phyloP scores from a whole-genome alignment of 352 stramenopile genomes.

The Phytophthora citricola region DNA sequence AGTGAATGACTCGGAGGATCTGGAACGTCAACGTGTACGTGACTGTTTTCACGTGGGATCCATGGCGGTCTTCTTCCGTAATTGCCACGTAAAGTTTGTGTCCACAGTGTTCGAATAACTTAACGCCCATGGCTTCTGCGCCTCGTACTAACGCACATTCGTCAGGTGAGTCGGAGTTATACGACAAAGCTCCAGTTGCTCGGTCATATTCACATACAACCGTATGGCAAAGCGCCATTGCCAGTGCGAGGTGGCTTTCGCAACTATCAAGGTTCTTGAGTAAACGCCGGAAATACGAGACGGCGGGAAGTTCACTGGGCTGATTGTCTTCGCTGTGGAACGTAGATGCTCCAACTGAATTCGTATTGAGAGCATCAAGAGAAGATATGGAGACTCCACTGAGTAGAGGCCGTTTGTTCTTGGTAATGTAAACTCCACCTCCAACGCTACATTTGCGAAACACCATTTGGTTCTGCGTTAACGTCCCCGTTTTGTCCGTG shows the following conservation, averaged over 20 bases:
- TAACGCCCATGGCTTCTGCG: conserved; percentile 78
- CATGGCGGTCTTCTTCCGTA: conserved; percentile 65
- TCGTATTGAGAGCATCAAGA: conserved; percentile 25
- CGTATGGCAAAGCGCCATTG: conserved; percentile 86
- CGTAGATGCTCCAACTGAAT: conserved; percentile 5
- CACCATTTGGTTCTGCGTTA: conserved; percentile 96
- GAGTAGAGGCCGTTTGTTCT: conserved; percentile 20
- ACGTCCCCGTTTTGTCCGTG: conserved; percentile 95
- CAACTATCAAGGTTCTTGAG: conserved; percentile 56
- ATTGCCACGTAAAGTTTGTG: conserved; percentile 65
- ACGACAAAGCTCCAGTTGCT: conserved; percentile 52
- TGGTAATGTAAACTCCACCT: conserved; percentile 80
- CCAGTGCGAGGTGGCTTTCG: conserved; percentile 69
- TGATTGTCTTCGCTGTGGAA: conserved; percentile 23
- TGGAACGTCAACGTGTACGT: conserved; percentile 75
- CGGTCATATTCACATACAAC: conserved; percentile 82
- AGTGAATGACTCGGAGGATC: conserved; percentile 73
- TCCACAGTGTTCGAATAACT: conserved; percentile 69
- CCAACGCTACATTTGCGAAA: conserved; percentile 96
- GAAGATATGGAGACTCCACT: conserved; percentile 47
- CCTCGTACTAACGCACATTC: conserved; percentile 92
- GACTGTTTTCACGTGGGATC: conserved; percentile 65
- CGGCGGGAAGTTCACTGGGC: conserved; percentile 19
- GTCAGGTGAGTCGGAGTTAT: conserved; percentile 94
- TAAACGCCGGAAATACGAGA: conserved; percentile 53